These are phyloP conservation scores for Erysimum cheiranthoides DNA, from an alignment of 345 rosid species.

Conservation along the genomic window DNA sequence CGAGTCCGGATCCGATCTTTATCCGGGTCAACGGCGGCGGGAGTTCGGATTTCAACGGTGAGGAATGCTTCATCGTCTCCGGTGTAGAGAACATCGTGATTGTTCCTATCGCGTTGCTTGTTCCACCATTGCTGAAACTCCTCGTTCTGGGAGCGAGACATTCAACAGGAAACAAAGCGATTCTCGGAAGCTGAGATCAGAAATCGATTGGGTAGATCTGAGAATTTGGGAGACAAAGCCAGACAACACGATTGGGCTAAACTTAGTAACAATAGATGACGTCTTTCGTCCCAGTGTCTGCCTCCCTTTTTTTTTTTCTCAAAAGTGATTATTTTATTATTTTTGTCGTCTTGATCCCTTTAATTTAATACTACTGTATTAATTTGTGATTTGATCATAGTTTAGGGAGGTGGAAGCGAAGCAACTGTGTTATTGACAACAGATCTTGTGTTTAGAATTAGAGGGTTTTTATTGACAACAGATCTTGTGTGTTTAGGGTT, in stretches of 20 bases:
- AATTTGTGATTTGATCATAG: background rate
- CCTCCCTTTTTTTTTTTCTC: background rate
- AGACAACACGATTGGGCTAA: constrained; percentile 39
- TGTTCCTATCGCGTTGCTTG: constrained; percentile 65
- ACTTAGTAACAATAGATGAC: constrained; percentile 37
- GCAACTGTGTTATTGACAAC: background rate
- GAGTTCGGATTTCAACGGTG: constrained; percentile 62
- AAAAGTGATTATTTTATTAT: no score
- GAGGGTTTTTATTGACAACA: no score
- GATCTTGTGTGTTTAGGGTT: background rate
- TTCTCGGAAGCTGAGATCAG: background rate
- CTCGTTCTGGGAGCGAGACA: constrained; percentile 64
- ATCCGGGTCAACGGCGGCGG: constrained; percentile 50
- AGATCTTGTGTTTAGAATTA: no score
- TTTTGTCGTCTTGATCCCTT: background rate
- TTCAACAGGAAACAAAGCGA: constrained; percentile 22
- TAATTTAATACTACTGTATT: background rate
- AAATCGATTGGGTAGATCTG: constrained; percentile 10
- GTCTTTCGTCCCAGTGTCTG: constrained; percentile 28
- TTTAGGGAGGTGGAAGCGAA: background rate
- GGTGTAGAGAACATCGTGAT: constrained; percentile 36
- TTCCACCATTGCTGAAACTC: constrained; percentile 92
- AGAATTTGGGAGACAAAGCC: constrained; percentile 13
- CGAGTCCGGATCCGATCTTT: constrained; percentile 68
- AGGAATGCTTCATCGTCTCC: constrained; percentile 44